Evolutionary conservation across 306 rosid genomes (phyloP).

Genomic region (Sophora flavescens): DNA sequence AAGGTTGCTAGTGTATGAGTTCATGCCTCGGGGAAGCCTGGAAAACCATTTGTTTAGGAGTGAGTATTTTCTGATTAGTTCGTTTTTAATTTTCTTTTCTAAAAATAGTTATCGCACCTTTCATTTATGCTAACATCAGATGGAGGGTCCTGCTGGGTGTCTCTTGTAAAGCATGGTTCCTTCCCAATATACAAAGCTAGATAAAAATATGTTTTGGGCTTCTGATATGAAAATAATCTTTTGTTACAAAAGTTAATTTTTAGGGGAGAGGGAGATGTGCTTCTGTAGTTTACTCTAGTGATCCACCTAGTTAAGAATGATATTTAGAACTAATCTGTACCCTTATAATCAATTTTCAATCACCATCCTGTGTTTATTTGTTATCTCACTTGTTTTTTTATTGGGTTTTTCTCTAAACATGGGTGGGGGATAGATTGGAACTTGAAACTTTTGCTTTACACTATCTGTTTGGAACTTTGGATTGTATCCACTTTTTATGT

Average conservation of each 20-base stretch:
- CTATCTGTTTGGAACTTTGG: conserved; percentile 29
- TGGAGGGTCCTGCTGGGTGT: not conserved
- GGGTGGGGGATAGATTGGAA: conserved; percentile 16
- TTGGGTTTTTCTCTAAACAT: not conserved
- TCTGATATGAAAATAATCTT: conserved; percentile 2
- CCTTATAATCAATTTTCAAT: not conserved
- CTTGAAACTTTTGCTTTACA: conserved; percentile 25
- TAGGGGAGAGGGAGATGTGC: not conserved
- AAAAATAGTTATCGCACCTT: conserved; percentile 7
- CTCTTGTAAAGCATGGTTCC: conserved; percentile 19
- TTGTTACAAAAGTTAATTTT: not conserved
- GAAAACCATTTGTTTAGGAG: conserved; percentile 94
- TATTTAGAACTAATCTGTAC: conserved; percentile 15
- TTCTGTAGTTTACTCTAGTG: not conserved
- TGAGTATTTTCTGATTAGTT: conserved; percentile 45
- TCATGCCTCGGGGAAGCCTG: conserved; percentile 95
- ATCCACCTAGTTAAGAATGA: conserved; percentile 14
- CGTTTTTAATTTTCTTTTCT: conserved; percentile 13
- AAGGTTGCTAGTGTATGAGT: conserved; percentile 83
- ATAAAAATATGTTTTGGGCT: not conserved
- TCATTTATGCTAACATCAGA: not conserved
- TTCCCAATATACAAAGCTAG: conserved; percentile 55
- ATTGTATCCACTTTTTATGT: conserved; percentile 31
- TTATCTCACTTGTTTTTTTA: not conserved
- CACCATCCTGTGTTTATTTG: not conserved